Conservation (phyloP, 225 moss, liverwort and hornwort species). For the Antitrichia curtipendula region DNA sequence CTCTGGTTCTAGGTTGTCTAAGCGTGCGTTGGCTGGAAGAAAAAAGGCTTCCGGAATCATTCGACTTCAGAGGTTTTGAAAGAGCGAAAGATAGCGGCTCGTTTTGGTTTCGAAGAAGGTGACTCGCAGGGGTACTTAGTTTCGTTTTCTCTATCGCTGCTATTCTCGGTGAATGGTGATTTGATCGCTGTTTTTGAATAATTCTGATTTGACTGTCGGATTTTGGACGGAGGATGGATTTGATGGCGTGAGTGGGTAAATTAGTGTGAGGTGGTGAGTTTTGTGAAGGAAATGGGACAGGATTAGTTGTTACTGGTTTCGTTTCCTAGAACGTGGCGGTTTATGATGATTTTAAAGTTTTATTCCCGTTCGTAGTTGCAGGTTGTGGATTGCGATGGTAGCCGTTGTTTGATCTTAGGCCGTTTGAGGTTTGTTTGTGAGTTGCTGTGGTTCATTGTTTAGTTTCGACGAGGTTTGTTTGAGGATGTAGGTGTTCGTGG, state of each 20-base stretch:
- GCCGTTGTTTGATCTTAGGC: background rate
- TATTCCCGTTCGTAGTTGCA: background rate
- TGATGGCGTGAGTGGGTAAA: background rate
- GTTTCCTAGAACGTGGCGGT: background rate
- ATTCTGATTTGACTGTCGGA: background rate
- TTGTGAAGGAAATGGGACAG: background rate
- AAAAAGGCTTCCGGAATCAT: background rate
- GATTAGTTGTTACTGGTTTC: background rate
- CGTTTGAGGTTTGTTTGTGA: background rate
- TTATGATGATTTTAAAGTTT: background rate
- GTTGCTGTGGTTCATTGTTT: background rate
- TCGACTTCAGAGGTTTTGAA: background rate
- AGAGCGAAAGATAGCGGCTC: background rate
- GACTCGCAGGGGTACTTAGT: background rate
- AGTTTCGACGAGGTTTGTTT: background rate
- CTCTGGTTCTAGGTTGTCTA: background rate
- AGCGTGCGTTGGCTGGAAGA: background rate
- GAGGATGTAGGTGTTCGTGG: background rate
- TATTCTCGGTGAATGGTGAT: background rate
- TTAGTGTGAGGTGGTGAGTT: background rate
- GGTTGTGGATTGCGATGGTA: background rate
- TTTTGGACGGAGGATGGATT: background rate
- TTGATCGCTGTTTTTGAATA: background rate
- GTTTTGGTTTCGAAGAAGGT: background rate
- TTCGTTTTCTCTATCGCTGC: background rate